A percentile compares a stretch with the other conserved stretches of the same genome.
These are phyloP conservation scores for Penstemon barbatus DNA, from an alignment of 257 asterid genomes.

Conservation along the genomic window DNA sequence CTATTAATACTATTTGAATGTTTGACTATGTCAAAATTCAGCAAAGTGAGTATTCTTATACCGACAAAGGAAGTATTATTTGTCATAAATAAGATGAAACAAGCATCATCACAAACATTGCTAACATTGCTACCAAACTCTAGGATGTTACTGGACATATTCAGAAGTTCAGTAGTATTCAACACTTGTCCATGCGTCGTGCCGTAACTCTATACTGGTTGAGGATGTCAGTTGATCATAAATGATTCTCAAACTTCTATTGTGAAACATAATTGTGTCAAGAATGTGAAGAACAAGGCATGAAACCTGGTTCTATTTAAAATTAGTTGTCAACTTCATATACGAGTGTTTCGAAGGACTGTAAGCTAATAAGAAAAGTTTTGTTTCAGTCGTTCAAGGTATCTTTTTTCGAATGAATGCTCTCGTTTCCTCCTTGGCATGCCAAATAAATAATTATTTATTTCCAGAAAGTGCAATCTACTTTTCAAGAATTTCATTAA, in stretches of 20 bases:
- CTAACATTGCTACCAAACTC: background rate
- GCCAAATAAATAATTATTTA: background rate
- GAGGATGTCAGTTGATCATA: background rate
- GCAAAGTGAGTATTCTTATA: background rate
- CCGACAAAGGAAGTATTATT: background rate
- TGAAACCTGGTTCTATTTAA: background rate
- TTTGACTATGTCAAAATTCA: background rate
- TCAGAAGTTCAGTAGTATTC: background rate
- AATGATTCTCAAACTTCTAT: background rate
- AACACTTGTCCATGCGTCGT: background rate
- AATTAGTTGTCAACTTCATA: conserved; percentile 1
- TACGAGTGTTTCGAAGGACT: background rate
- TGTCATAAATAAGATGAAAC: background rate
- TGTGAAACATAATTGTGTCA: background rate
- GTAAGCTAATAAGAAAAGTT: background rate
- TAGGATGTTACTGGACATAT: background rate
- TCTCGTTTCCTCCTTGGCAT: conserved; percentile 1
- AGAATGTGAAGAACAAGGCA: background rate
- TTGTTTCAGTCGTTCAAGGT: background rate
- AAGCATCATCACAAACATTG: background rate
- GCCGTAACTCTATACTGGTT: too few relatives aligned
- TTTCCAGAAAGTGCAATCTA: background rate
- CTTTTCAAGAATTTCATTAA: background rate
- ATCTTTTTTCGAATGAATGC: background rate
- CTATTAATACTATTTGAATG: background rate